Evolutionary conservation across 441 rosid species (phyloP), one percentile per base, ranked within the genome.

Genomic region (Populus hybrid): DNA sequence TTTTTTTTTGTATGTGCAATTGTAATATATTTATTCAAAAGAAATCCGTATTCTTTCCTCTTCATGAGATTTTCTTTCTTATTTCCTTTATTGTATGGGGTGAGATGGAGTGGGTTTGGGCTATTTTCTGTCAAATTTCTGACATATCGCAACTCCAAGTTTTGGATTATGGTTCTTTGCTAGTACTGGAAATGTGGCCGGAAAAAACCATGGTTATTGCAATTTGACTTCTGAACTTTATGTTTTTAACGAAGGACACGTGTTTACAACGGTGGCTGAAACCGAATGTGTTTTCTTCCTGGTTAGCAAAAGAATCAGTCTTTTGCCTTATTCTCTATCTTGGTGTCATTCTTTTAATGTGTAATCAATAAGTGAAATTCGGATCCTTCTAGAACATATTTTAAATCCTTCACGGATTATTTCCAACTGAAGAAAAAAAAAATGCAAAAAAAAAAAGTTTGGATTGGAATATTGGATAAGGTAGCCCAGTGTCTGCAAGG

Each of bases 1-100:
- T 19, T 71, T 78, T 36, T 7, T 26, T 38, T 64, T 67, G 74
- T 63, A 67, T 77, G 74, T 64, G 32, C 73, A 66, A 28, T 64
- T 79, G 68, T 61, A 24, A 40, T 53, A 42, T 16, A 82, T 75
- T 65, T 67, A 76, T 77, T 71, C 57, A 32, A 80, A 78, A 75
- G 75, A 70, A 80, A 75, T 82, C 77, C 42, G 40, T 57, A 71
- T 69, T 79, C 61, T 80, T 77, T 73, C 42, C 61, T 34, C 18
- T 3, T 21, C 28, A 9, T 11, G 66, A 67, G 32, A 40, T 59
- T 5, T 63, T 53, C 69, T 8, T 9, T 21, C 26, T 24, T n/a
- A 16, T 16, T 36, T 30, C 7, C 21, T 19, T 21, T 23, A 23
- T 7, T 32, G 19, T 38, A 24, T 18, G 12, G 26, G 65, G 65